These are phyloP conservation scores for Leishmania aethiopica DNA, from an alignment of 208 protist genomes.

Conservation along the genomic window DNA sequence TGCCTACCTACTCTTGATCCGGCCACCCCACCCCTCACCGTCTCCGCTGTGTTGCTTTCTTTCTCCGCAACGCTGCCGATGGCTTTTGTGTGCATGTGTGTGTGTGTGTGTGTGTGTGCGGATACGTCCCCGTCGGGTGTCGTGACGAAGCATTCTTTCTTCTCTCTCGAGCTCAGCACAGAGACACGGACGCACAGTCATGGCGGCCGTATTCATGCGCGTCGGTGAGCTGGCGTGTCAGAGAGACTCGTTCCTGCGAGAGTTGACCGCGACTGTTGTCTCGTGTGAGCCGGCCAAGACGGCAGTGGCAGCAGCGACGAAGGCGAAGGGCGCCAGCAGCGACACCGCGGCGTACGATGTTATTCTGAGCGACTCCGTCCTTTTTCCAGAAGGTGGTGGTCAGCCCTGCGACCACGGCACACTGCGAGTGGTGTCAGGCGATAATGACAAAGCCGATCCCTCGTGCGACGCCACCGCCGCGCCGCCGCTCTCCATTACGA, in stretches of 20 bases:
- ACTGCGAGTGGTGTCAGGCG: constrained; percentile 20
- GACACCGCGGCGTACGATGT: constrained; percentile 51
- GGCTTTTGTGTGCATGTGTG: background rate
- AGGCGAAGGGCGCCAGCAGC: constrained; percentile 26
- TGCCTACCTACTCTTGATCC: background rate
- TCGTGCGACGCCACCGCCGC: background rate
- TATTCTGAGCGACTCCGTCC: constrained; percentile 73
- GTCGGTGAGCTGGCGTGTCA: constrained; percentile 85
- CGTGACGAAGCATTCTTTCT: background rate
- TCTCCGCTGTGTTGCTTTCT: background rate
- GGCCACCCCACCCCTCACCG: background rate
- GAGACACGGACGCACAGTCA: background rate
- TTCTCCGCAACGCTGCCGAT: background rate
- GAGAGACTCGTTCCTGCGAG: constrained; percentile 63
- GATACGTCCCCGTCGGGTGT: background rate
- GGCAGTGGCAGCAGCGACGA: constrained; percentile 16
- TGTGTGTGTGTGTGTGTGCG: background rate
- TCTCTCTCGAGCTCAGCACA: background rate
- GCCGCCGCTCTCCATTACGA: constrained; percentile 24
- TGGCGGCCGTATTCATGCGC: constrained; percentile 30
- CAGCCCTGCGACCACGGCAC: constrained; percentile 87
- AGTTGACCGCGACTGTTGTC: constrained; percentile 63
- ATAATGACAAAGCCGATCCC: background rate
- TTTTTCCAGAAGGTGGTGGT: constrained; percentile 91
- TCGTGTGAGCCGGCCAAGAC: constrained; percentile 45